Base-by-base conservation (phyloP, 2,329 filamentous ascomycete species). In the Exophiala bonariae region DNA sequence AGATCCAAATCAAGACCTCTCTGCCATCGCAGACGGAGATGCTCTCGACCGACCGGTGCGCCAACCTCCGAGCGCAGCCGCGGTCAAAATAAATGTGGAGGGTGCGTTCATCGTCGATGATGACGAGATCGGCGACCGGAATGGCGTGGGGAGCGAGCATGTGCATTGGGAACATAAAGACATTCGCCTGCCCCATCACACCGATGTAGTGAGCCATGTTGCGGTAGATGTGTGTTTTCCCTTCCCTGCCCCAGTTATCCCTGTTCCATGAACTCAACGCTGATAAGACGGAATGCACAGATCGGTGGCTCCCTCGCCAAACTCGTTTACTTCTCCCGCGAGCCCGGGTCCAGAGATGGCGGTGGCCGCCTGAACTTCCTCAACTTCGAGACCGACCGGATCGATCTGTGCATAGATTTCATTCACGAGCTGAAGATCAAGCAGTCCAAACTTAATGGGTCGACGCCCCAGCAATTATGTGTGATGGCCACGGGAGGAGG, bases 401-500 rank as follows among this genome's bases (percentile, higher is more conserved):
- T 99, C 61, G 89, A 96, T 63, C 83, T 93, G 54, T 96, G 91
- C 69, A 86, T 99, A 56, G 85, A 90, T 60, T 96, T 95, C 63
- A 90, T 99, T 78, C 81, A 85, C 59, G 81, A 88, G 59, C 75
- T 97, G 54, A 89, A 95, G 66, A 80, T 86, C 60, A 88, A 95
- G 62, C 87, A 96, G 63, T 77, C 86, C 58, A 78, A 79, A 42
- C 78, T 86, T 66, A 90, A 90, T 77, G 87, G 86, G 44, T 83
- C 83, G 4, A 76, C 74, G 22, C 81, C 82, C 0, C 79, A 81
- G 39, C 87, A 89, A 59, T 71, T 99, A 35, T 93, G 86, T 63
- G 86, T 99, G 55, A 95, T 97, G 83, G 93, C 93, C 2, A 99
- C 93, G 0, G 93, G 93, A 4, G 93, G 93, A 20, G 93, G 93